A percentile compares a stretch with the other conserved stretches of the same genome.
Conservation (phyloP, 768 basidiomycete genomes). For the Tubosaeta sp. region DNA sequence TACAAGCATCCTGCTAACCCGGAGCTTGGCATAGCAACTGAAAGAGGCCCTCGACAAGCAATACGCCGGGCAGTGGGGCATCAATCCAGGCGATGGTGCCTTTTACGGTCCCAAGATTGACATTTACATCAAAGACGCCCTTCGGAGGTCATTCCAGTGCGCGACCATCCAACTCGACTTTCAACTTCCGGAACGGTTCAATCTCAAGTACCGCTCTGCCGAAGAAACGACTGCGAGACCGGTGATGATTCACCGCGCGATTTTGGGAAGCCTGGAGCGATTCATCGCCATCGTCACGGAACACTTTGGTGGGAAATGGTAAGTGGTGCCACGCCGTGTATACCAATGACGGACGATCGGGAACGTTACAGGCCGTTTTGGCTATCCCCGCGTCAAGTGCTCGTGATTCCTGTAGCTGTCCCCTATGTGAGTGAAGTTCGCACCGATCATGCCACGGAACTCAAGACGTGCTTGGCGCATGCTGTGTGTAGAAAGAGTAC, state of each 20-base stretch:
- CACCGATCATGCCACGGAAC: background rate
- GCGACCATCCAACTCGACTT: constrained; percentile 99
- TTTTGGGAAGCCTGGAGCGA: constrained; percentile 88
- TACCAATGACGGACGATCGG: background rate
- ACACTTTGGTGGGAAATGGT: constrained; percentile 98
- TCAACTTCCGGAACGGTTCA: constrained; percentile 95
- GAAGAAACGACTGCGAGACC: constrained; percentile 66
- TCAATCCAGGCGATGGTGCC: constrained; percentile 96
- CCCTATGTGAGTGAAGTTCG: constrained; percentile 63
- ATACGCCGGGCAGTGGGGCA: constrained; percentile 84
- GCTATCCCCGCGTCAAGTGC: constrained; percentile 93
- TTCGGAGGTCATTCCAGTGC: constrained; percentile 93
- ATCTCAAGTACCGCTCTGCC: constrained; percentile 83
- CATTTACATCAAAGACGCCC: constrained; percentile 91
- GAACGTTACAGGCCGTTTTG: constrained; percentile 80
- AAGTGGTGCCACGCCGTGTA: constrained; percentile 16
- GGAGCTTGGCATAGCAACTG: constrained; percentile 58
- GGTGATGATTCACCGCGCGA: constrained; percentile 98
- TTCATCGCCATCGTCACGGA: constrained; percentile 98
- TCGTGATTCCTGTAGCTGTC: constrained; percentile 90
- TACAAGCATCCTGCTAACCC: constrained; percentile 3
- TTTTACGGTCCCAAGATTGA: constrained; percentile 99
- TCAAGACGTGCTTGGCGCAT: background rate
- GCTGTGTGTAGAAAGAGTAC: constrained; percentile 69
- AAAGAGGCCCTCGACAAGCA: constrained; percentile 77